Base-by-base conservation (phyloP, 768 basidiomycete genomes). In the Lactarius pseudohatsudake region DNA sequence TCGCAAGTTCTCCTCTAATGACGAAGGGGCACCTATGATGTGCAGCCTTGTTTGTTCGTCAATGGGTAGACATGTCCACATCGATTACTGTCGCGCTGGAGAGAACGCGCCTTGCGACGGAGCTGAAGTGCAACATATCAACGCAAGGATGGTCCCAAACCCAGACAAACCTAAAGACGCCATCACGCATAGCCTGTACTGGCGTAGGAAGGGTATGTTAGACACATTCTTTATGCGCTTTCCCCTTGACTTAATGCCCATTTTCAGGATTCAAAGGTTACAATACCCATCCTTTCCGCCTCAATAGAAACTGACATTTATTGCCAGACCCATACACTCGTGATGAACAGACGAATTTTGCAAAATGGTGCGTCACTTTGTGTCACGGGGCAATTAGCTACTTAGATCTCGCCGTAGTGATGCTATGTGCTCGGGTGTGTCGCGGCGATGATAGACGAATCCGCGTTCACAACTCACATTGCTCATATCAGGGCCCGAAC, bases 11-110 rank as follows among this genome's bases (percentile, higher is more conserved):
- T 82, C 79, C 20, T 67, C 81, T 0, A 78, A 81, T 28, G 84
- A 85, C 59, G 82, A 84, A 43, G 85, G 86, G 4, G 84, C 85
- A 0, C 86, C 86, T 0, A 85, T 87, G 84, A 79, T 87, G 78
- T 87, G 87, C 71, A 86, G 79, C 57, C 76, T 86, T 7, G 72
- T 85, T 30, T 88, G 85, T 67, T 77, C 80, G 1, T 75, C 82
- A 11, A 77, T 86, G 76, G 86, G 87, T 0, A 74, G 87, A n/a
- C 86, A 88, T 61, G 75, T 76, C 0, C 86, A 88, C 70, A 74
- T 88, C 32, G 85, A 83, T 66, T 84, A 81, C 61, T 88, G 86
- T 68, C 80, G 84, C 0, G 74, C 81, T 1, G 72, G 76, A 45
- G 70, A 75, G n/a, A 73, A 65, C 9, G 72, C 70, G 0, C 61